Percentiles rank a stretch among this genome's conserved stretches.
Conservation (phyloP, 1,284 basidiomycete species). For the Ganoderma lucidum region DNA sequence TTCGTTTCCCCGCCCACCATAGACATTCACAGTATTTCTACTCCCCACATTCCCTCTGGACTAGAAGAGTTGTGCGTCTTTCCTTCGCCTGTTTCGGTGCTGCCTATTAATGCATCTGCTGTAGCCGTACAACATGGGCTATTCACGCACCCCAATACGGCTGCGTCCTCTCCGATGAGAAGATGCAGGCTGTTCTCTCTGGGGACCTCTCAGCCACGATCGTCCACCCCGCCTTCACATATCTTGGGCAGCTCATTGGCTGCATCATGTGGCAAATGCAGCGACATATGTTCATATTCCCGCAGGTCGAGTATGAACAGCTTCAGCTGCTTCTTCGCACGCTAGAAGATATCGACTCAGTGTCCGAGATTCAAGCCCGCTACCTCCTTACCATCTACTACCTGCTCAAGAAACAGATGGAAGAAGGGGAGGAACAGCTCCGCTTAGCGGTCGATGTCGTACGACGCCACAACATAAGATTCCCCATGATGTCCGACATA, state of each 20-base stretch:
- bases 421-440: constrained; percentile 35
- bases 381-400: constrained; percentile 37
- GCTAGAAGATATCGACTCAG: constrained; percentile 31
- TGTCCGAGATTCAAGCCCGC: constrained; percentile 35
- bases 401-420: constrained; percentile 35
- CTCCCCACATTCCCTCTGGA: constrained; percentile 17
- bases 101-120: constrained; percentile 1
- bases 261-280: constrained; percentile 37
- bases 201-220: constrained; percentile 36
- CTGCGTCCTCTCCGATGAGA: constrained; percentile 31
- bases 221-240: constrained; percentile 38
- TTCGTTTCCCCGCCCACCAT: constrained; percentile 21
- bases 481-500: constrained; percentile 22
- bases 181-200: constrained; percentile 37
- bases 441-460: constrained; percentile 30
- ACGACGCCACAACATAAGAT: constrained; percentile 22
- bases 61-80: constrained; percentile 30
- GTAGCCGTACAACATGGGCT: constrained; percentile 37
- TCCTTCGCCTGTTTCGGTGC: neutral
- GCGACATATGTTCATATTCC: constrained; percentile 27
- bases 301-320: constrained; percentile 29
- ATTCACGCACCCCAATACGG: constrained; percentile 36
- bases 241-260: constrained; percentile 39
- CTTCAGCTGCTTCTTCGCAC: constrained; percentile 29
- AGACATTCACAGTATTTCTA: constrained; percentile 22